Base-by-base conservation (phyloP, 2,329 filamentous ascomycete genomes). In the Xylariomycetidae sp. region DNA sequence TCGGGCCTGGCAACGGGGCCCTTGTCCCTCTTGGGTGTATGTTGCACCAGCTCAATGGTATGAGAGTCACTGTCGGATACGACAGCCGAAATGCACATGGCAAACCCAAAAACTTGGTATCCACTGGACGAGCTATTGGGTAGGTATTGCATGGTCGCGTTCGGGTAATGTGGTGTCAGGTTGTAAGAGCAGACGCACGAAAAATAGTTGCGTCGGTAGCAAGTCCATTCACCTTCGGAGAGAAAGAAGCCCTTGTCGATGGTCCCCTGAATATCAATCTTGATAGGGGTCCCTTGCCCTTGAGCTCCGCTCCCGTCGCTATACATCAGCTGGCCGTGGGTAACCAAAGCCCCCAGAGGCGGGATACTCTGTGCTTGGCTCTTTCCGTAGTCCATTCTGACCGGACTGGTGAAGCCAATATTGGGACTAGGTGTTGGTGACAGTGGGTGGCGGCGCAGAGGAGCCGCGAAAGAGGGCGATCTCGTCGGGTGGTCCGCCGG, bases 211-310 rank as follows among this genome's bases (percentile, higher is more conserved):
- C 89, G 75, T 20, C 88, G 74, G 56, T 95, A 95, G 63, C 88
- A 94, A 0, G 88, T 95, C 88, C 88, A 95, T 49, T 89, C 86
- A 13, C 76, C 72, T 35, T 94, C 88, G 4, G 74, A 74, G 22
- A 80, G 67, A 56, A 95, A 94, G 62, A 94, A 94, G 0, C 88
- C 88, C 50, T 94, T 94, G 57, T 94, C 86, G 39, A 94, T 88
- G 49, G 79, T 82, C 22, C 85, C 86, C 18, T 81, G 72, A 43
- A 95, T 85, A 11, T 85, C 82, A 14, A 85, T 72, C 43, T 80
- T 81, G 45, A 92, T 71, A 1, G 69, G 64, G 3, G 66, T 63
- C 6, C 45, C 43, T 11, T 48, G 25, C 15, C 36, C 34, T 14
- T 32, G 33, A 11, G 44, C n/a, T n/a, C 20, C 20, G 20, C 8